phyloP scores from a whole-genome alignment of 2,329 filamentous ascomycete species.

The Ascochyta koolunga region DNA sequence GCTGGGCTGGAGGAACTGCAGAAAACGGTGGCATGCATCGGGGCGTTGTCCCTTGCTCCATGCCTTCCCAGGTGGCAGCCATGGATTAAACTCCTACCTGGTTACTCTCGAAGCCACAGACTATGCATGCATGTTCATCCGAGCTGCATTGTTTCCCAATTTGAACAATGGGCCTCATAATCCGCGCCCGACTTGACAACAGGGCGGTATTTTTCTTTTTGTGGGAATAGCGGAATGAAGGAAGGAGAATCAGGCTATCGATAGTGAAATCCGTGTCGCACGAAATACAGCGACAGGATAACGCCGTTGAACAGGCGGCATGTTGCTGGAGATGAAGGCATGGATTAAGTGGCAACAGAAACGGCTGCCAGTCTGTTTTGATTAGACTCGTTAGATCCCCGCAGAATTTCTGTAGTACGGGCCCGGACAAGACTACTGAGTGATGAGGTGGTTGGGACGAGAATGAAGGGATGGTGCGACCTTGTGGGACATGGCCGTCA shows the following conservation, averaged over 20 bases:
- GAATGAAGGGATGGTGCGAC: slow-evolving; percentile 27
- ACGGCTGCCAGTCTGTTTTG: slow-evolving; percentile 33
- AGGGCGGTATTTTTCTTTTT: not conserved
- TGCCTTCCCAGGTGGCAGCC: slow-evolving; percentile 27
- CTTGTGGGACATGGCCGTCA: slow-evolving; percentile 21
- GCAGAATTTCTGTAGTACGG: slow-evolving; percentile 27
- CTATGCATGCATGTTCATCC: slow-evolving; percentile 15
- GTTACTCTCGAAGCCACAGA: slow-evolving; percentile 18
- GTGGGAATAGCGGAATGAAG: not conserved
- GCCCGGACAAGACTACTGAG: slow-evolving; percentile 22
- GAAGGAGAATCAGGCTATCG: slow-evolving; percentile 1
- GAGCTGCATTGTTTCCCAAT: slow-evolving; percentile 8
- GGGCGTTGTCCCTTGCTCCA: slow-evolving; percentile 37
- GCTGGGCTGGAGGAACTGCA: slow-evolving; percentile 30
- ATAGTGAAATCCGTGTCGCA: slow-evolving; percentile 16
- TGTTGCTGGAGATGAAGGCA: slow-evolving; percentile 18
- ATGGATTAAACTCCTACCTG: slow-evolving; percentile 28
- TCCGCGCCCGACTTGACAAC: not conserved
- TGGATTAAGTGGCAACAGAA: slow-evolving; percentile 25
- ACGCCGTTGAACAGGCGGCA: slow-evolving; percentile 23
- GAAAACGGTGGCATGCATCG: slow-evolving; percentile 42
- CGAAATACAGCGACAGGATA: slow-evolving; percentile 16
- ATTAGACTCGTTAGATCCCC: slow-evolving; percentile 22
- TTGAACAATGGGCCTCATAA: not conserved
- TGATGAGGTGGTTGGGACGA: slow-evolving; percentile 28